Percentiles rank a stretch among this genome's conserved stretches.
phyloP scores from a whole-genome alignment of 2,329 filamentous ascomycete species.

The Calonectria hongkongensis region DNA sequence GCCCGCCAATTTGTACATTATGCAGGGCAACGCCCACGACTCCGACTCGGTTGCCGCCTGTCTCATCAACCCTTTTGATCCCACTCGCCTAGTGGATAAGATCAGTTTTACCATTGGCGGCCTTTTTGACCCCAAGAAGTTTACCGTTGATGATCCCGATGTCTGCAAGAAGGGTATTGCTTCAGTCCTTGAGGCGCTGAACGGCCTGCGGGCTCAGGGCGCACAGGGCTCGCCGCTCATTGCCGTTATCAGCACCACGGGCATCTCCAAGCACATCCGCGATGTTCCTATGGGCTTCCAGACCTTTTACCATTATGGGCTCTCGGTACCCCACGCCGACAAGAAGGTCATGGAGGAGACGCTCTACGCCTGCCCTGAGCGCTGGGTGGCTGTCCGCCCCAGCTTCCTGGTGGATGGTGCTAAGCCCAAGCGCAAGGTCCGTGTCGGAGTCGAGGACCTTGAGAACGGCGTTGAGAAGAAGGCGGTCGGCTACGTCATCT shows the following conservation, averaged over 20 bases:
- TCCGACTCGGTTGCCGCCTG: constrained; percentile 56
- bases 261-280: constrained; percentile 57
- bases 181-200: constrained; percentile 59
- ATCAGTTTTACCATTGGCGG: constrained; percentile 64
- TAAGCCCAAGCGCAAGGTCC: constrained; percentile 49
- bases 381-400: constrained; percentile 60
- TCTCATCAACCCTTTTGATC: constrained; percentile 54
- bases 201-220: constrained; percentile 47
- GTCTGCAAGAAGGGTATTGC: constrained; percentile 63
- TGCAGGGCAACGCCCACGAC: constrained; percentile 63
- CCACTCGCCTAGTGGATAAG: constrained; percentile 58
- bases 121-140: constrained; percentile 49
- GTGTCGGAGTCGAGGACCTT: constrained; percentile 60
- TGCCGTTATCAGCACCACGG: constrained; percentile 63
- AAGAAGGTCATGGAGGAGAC: constrained; percentile 67
- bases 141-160: constrained; percentile 60
- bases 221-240: constrained; percentile 59
- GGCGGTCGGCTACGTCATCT: constrained; percentile 64
- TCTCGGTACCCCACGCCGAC: constrained; percentile 67
- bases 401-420: constrained; percentile 58
- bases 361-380: constrained; percentile 54
- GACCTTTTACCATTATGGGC: constrained; percentile 65
- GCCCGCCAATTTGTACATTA: constrained; percentile 57
- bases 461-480: constrained; percentile 56
- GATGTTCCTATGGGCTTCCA: constrained; percentile 61